Evolutionary conservation across 148 eudicot species (phyloP).

Genomic region (Polygonum aviculare): DNA sequence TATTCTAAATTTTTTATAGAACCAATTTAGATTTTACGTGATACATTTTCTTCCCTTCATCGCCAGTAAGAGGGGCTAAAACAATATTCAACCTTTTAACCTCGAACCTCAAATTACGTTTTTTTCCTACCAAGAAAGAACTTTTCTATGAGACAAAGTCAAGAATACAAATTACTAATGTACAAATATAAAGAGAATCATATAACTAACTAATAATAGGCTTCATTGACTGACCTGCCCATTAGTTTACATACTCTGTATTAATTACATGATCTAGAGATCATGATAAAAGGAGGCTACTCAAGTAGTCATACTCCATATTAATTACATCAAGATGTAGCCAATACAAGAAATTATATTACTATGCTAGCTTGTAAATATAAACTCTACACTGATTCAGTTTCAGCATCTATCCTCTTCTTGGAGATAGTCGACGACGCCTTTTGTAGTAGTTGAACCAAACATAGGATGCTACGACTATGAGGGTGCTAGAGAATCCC

Average conservation of each 20-base stretch:
- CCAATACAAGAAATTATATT: no score
- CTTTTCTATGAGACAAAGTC: not conserved
- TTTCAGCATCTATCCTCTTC: not conserved
- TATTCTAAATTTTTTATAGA: no score
- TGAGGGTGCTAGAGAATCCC: not conserved
- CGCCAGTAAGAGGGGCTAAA: no score
- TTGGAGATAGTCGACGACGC: not conserved
- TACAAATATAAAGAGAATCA: not conserved
- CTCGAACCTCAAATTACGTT: not conserved
- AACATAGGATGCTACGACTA: not conserved
- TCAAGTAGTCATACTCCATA: no score
- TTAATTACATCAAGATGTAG: no score
- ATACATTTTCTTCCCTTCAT: no score
- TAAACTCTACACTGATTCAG: not conserved
- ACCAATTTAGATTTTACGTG: no score
- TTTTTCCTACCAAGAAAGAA: not conserved
- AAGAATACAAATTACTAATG: not conserved
- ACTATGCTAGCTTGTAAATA: no score
- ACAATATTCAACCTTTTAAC: no score
- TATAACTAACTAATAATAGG: not conserved
- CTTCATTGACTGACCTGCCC: slow-evolving; percentile 7
- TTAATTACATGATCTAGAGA: no score
- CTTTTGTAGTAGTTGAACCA: not conserved
- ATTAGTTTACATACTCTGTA: not conserved
- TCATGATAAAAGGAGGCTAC: no score